Conservation (phyloP, 2,329 filamentous ascomycete species). For the Neocucurbitaria cava region DNA sequence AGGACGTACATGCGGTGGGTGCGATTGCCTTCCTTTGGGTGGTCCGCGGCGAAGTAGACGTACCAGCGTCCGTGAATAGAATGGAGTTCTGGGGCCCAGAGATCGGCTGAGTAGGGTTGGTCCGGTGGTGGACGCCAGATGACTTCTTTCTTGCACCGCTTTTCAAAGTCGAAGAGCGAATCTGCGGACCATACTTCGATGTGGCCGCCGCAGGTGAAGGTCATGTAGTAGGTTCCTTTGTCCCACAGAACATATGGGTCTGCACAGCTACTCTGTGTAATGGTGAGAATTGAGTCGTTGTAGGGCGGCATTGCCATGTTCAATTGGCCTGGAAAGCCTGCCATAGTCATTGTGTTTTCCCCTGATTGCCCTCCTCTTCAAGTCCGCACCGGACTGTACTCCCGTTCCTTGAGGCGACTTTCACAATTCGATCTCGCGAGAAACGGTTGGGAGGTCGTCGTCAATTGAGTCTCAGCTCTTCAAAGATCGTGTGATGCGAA, state of each 20-base stretch:
- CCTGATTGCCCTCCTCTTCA: neutral
- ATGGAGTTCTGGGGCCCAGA: constrained; percentile 66
- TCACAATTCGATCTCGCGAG: neutral
- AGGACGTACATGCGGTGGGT: constrained; percentile 57
- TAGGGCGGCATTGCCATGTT: constrained; percentile 37
- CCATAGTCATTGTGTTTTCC: neutral
- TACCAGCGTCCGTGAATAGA: constrained; percentile 60
- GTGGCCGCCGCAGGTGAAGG: constrained; percentile 54
- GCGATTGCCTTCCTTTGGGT: constrained; percentile 52
- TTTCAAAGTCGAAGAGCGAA: constrained; percentile 50
- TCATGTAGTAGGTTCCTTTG: constrained; percentile 55
- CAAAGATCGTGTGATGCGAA: neutral
- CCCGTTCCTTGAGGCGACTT: neutral
- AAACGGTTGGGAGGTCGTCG: neutral
- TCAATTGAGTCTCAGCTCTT: neutral
- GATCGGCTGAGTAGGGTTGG: constrained; percentile 52
- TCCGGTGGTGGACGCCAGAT: constrained; percentile 54
- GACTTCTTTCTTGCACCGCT: constrained; percentile 46
- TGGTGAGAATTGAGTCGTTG: constrained; percentile 51
- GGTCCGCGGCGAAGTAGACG: constrained; percentile 57
- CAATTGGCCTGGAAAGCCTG: constrained; percentile 21
- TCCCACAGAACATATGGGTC: constrained; percentile 55
- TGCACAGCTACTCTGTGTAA: constrained; percentile 50
- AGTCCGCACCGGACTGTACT: neutral
- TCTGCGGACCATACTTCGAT: constrained; percentile 55